Conservation (phyloP, 495 filamentous ascomycete genomes). For the Penicillium goetzii region DNA sequence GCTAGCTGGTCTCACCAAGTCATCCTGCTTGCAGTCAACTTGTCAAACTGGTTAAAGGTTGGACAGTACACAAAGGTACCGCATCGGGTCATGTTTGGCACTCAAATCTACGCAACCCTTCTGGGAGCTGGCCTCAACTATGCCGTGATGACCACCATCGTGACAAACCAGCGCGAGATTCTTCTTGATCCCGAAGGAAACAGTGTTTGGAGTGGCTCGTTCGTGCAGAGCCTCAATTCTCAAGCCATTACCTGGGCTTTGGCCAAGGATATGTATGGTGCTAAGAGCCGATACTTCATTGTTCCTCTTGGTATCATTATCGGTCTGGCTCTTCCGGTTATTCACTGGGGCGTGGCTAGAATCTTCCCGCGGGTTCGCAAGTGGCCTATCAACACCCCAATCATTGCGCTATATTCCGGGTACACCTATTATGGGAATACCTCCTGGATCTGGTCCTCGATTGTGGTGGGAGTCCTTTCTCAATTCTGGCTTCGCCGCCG, state of each 20-base stretch:
- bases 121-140: conserved; percentile 46
- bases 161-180: conserved; percentile 36
- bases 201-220: conserved; percentile 45
- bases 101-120: conserved; percentile 40
- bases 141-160: conserved; percentile 41
- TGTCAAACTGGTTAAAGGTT: conserved; percentile 44
- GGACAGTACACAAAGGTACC: conserved; percentile 42
- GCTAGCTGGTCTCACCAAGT: conserved; percentile 38
- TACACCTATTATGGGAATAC: conserved; percentile 44
- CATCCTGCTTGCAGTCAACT: conserved; percentile 32
- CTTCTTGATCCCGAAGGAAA: conserved; percentile 41
- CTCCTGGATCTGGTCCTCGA: conserved; percentile 34
- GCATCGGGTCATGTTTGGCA: conserved; percentile 38
- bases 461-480: conserved; percentile 45
- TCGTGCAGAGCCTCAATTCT: conserved; percentile 35
- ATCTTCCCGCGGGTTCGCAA: conserved; percentile 24
- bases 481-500: conserved; percentile 56
- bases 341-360: conserved; percentile 2
- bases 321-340: conserved; percentile 39
- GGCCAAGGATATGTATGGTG: conserved; percentile 5
- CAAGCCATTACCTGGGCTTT: conserved; percentile 44
- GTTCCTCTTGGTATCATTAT: conserved; percentile 39
- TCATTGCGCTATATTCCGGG: conserved; percentile 46
- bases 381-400: conserved; percentile 39
- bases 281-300: conserved; percentile 29